A percentile compares a stretch with the other conserved stretches of the same genome.
Conservation (phyloP, 1,139 yeast genomes). For the Pneumocystis jirovecii region DNA sequence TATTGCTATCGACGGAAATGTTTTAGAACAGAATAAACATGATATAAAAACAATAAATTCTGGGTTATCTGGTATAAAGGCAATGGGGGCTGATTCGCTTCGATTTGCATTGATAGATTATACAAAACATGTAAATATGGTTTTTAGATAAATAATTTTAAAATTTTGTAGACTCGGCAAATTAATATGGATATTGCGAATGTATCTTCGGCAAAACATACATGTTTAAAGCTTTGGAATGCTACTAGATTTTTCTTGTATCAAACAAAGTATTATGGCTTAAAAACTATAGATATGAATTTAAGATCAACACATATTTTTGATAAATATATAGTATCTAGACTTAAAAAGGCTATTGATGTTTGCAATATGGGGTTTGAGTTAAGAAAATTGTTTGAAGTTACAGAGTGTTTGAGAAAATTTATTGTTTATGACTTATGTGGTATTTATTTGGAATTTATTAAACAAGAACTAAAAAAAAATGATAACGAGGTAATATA, state of each 20-base stretch:
- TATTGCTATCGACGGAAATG: conserved; percentile 2
- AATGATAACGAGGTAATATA: background rate
- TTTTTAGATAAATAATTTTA: background rate
- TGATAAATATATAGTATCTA: conserved; percentile 1
- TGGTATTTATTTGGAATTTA: conserved; percentile 1
- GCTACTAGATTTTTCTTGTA: conserved; percentile 6
- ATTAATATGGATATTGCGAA: conserved; percentile 7
- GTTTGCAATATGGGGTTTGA: background rate
- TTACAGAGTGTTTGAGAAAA: background rate
- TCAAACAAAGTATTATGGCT: background rate
- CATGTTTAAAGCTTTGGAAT: conserved; percentile 12
- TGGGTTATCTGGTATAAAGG: conserved; percentile 6
- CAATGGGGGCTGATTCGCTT: conserved; percentile 10
- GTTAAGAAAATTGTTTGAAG: background rate
- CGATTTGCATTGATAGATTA: conserved; percentile 11
- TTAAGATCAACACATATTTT: background rate
- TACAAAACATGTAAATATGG: conserved; percentile 5
- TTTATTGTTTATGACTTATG: background rate
- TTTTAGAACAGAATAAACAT: background rate
- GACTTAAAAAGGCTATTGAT: conserved; percentile 1
- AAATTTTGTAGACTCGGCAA: conserved; percentile 1
- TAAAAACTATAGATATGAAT: background rate
- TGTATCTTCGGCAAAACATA: conserved; percentile 6
- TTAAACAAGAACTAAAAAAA: background rate
- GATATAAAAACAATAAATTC: background rate